A percentile compares a stretch with the other conserved stretches of the same genome.
These are phyloP conservation scores for Phytophthora ramorum DNA, from an alignment of 352 stramenopile genomes.

Conservation along the genomic window DNA sequence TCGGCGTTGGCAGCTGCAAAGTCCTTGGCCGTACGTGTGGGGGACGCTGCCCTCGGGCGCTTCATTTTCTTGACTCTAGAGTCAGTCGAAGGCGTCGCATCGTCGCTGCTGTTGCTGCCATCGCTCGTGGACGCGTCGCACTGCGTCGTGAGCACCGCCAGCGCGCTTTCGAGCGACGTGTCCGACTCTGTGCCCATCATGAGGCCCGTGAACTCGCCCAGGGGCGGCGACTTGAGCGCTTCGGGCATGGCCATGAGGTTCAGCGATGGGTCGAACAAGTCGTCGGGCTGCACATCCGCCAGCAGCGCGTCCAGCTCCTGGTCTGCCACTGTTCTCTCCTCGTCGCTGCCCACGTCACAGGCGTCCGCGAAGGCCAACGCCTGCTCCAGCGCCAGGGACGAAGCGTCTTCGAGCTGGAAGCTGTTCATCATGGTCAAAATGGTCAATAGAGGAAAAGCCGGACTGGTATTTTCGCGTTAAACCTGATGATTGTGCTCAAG, in stretches of 20 bases:
- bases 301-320: conserved; percentile 30
- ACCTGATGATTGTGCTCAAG: conserved; percentile 17
- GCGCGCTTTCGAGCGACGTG: conserved; percentile 24
- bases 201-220: conserved; percentile 32
- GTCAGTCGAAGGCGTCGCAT: conserved; percentile 1
- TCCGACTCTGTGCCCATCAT: conserved; percentile 21
- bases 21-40: conserved; percentile 21
- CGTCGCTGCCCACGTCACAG: conserved; percentile 38
- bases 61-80: conserved; percentile 29
- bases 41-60: conserved; percentile 26
- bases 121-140: conserved; percentile 26
- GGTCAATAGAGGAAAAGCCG: not conserved
- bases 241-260: conserved; percentile 18
- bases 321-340: conserved; percentile 21
- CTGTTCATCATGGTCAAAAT: conserved; percentile 23
- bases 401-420: conserved; percentile 35
- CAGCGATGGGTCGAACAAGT: conserved; percentile 29
- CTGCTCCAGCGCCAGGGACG: conserved; percentile 40
- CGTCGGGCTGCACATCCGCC: conserved; percentile 26
- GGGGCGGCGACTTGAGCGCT: conserved; percentile 12
- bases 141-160: conserved; percentile 35
- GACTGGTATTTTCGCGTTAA: not conserved
- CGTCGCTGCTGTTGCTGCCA: conserved; percentile 16
- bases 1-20: conserved; percentile 20
- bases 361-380: conserved; percentile 54